Evolutionary conservation across 2,329 filamentous ascomycete genomes (phyloP).

Genomic region (Chaetomium globosum): DNA sequence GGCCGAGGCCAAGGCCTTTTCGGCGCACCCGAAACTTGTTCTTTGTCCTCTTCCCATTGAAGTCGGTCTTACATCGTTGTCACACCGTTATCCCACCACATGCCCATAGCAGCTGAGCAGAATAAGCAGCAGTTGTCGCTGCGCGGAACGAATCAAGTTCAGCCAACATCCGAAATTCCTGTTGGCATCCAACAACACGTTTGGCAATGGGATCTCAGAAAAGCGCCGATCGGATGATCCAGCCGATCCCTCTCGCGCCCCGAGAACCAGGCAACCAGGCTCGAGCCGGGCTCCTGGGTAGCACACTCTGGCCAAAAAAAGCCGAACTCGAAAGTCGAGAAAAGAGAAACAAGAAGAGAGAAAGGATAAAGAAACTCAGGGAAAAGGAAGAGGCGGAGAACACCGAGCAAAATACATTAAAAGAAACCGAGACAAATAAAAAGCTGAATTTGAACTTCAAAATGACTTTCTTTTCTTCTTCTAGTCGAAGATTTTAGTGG

Average conservation of each 20-base stretch:
- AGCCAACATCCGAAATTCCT: not conserved
- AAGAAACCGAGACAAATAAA: too few species aligned
- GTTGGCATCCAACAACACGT: not conserved
- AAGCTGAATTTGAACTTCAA: too few species aligned
- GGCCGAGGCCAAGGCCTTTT: not conserved
- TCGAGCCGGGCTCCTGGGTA: not conserved
- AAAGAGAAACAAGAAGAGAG: too few species aligned
- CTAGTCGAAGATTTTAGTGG: too few species aligned
- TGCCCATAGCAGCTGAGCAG: not conserved
- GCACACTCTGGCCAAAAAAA: too few species aligned
- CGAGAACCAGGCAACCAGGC: constrained; percentile 6
- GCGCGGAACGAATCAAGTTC: too few species aligned
- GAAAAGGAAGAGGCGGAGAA: too few species aligned
- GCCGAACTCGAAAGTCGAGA: too few species aligned
- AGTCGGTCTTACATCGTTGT: not conserved
- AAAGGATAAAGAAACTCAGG: too few species aligned
- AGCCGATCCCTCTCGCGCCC: constrained; percentile 3
- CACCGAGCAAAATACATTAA: too few species aligned
- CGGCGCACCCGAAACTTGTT: not conserved
- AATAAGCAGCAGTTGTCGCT: not conserved
- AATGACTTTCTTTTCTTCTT: too few species aligned
- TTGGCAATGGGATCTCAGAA: not conserved
- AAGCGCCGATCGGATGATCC: constrained; percentile 8
- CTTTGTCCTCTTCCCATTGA: not conserved
- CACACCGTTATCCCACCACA: not conserved